Evolutionary conservation across 129 eudicot genomes (phyloP).

Genomic region (Pseudognaphalium luteoalbum): DNA sequence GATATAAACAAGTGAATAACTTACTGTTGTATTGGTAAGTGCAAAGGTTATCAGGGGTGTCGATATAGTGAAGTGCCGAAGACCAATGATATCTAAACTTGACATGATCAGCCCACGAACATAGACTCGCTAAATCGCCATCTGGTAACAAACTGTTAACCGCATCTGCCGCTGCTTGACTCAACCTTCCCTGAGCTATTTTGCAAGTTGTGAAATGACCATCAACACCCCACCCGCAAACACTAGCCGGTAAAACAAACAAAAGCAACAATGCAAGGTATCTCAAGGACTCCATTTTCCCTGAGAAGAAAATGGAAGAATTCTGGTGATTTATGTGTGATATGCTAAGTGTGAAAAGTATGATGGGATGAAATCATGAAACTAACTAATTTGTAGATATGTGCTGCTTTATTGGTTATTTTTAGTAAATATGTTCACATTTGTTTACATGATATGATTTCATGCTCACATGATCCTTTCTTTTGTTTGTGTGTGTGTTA

Average conservation of each 20-base stretch:
- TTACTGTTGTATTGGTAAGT: slow-evolving; percentile 62
- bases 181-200: slow-evolving; percentile 69
- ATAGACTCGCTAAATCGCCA: slow-evolving; percentile 56
- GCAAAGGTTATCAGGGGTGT: slow-evolving; percentile 80
- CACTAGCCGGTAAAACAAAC: slow-evolving; percentile 40
- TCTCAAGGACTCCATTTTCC: slow-evolving; percentile 41
- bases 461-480: slow-evolving; percentile 3
- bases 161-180: slow-evolving; percentile 56
- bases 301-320: not conserved
- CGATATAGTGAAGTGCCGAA: slow-evolving; percentile 71
- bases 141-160: slow-evolving; percentile 59
- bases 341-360: slow-evolving; percentile 24
- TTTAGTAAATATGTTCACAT: slow-evolving; percentile 28
- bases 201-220: slow-evolving; percentile 71
- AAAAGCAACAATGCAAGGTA: slow-evolving; percentile 33
- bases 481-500: not conserved
- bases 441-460: slow-evolving; percentile 28
- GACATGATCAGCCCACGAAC: slow-evolving; percentile 80
- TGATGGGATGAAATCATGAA: slow-evolving; percentile 15
- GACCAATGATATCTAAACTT: slow-evolving; percentile 81
- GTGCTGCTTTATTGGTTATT: slow-evolving; percentile 22
- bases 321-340: slow-evolving; percentile 16
- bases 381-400: slow-evolving; percentile 23
- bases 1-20: not conserved
- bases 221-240: slow-evolving; percentile 74